Base-by-base conservation (phyloP, 2,329 filamentous ascomycete genomes). In the Coniochaeta sp. region DNA sequence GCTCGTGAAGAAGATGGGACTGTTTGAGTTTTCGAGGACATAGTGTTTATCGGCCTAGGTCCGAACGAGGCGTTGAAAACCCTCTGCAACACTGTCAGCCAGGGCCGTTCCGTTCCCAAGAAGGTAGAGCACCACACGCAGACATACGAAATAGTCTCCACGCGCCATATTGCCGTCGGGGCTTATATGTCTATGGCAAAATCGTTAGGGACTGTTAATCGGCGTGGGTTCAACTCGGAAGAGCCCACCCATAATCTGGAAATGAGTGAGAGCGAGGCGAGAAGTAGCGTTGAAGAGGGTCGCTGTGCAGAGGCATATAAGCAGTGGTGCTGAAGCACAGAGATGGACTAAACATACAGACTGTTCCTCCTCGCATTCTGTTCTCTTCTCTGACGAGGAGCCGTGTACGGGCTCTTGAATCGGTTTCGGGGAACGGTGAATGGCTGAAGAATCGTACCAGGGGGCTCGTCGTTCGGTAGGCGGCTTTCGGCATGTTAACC, bases 201-300 rank as follows among this genome's bases (percentile, higher is more conserved):
- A 22, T 28, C 8, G 26, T 52, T 22, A 52, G 47, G 6, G 9
- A 28, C 24, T 22, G 47, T 7, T 31, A 5, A 11, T 28, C 24
- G 17, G 47, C 26, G 24, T 1, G 31, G 14, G 47, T 28, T 5
- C 3, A 17, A 12, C 47, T 52, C 47, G 17, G 22, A 17, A 43
- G 56, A 40, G 24, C 56, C 28, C 19, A 58, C 56, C 56, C 56
- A 58, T 58, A 58, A 31, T 58, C 36, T 8, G 56, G 56, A 19
- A 58, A 58, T 9, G 38, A 58, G 14, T 58, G 19, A 22, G 38
- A 43, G 34, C 22, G 47, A 52, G 56, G 38, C 24, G 56, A 58
- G 33, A 34, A 44, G 26, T 58, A 58, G 19, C 56, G 56, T 43
- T 44, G 26, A 9, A 58, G 56, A 43, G 56, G 34, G 56, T 34